phyloP scores from a whole-genome alignment of 768 basidiomycete species.

The Lentinula edodes region DNA sequence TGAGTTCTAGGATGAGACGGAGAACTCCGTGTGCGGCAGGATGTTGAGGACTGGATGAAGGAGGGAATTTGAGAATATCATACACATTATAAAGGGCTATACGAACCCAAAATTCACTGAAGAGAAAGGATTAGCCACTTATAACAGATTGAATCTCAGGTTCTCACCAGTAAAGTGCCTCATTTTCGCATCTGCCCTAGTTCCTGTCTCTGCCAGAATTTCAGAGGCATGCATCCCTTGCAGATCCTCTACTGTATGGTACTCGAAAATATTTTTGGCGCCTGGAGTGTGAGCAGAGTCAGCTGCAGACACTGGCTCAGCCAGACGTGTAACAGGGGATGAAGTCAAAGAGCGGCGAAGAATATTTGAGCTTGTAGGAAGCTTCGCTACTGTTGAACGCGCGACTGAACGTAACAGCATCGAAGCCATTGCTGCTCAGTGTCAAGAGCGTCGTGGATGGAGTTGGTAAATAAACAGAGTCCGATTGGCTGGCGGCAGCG shows the following conservation, averaged over 20 bases:
- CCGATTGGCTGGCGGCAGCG: neutral
- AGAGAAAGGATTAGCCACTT: neutral
- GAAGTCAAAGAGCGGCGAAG: constrained; percentile 32
- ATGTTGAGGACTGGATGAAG: constrained; percentile 80
- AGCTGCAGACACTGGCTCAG: constrained; percentile 22
- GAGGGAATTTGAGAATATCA: neutral
- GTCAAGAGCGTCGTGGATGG: neutral
- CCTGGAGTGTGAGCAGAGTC: constrained; percentile 24
- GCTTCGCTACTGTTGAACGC: constrained; percentile 28
- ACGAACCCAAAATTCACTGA: constrained; percentile 88
- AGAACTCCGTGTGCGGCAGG: constrained; percentile 98
- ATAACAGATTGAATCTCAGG: neutral
- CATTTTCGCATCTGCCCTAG: constrained; percentile 71
- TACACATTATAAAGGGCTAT: neutral
- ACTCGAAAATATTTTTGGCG: constrained; percentile 49
- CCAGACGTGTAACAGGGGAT: constrained; percentile 23
- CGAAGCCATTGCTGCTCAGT: constrained; percentile 46
- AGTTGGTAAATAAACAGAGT: neutral
- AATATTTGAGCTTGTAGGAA: constrained; percentile 20
- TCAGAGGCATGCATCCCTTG: constrained; percentile 76
- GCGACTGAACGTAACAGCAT: constrained; percentile 59
- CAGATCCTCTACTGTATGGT: constrained; percentile 78
- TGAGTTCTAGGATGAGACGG: constrained; percentile 93
- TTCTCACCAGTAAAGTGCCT: constrained; percentile 88
- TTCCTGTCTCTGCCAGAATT: constrained; percentile 71